These are phyloP conservation scores for Collariella sp. DNA, from an alignment of 495 filamentous ascomycete genomes.

Conservation along the genomic window DNA sequence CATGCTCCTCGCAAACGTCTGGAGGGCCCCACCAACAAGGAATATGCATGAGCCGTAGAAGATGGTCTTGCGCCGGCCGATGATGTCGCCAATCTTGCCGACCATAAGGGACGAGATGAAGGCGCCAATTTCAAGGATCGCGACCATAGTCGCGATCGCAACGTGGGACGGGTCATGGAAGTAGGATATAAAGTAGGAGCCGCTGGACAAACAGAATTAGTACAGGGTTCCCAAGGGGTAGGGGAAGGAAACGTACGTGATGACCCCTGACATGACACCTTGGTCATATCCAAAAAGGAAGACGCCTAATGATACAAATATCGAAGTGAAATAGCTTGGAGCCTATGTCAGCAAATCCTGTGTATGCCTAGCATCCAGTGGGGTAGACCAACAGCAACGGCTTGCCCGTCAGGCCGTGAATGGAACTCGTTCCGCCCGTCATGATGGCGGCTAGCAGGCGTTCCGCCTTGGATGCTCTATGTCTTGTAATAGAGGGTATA, in stretches of 20 bases:
- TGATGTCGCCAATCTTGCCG: constrained; percentile 81
- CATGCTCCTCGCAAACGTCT: constrained; percentile 74
- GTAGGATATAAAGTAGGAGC: constrained; percentile 78
- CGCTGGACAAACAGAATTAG: constrained; percentile 43
- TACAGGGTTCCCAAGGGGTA: background rate
- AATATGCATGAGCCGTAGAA: constrained; percentile 91
- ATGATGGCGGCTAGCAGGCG: constrained; percentile 72
- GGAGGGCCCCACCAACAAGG: constrained; percentile 78
- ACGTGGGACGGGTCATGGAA: constrained; percentile 79
- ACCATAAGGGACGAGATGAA: constrained; percentile 86
- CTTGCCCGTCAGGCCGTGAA: constrained; percentile 91
- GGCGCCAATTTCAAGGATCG: constrained; percentile 89
- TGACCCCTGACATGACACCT: constrained; percentile 98
- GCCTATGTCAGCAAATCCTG: background rate
- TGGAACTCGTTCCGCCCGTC: constrained; percentile 62
- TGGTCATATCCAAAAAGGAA: constrained; percentile 99
- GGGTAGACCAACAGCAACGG: constrained; percentile 66
- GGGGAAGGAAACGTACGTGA: constrained; percentile 60
- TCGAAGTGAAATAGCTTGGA: constrained; percentile 89
- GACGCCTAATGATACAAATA: constrained; percentile 95
- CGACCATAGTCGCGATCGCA: constrained; percentile 90
- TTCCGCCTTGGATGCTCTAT: constrained; percentile 54
- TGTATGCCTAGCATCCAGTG: background rate
- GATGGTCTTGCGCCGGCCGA: constrained; percentile 84
- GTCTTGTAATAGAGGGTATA: constrained; percentile 61